Evolutionary conservation across 805 yeast species (phyloP), one percentile per base, ranked within the genome.

Genomic region (Scheffersomyces ergatensis): DNA sequence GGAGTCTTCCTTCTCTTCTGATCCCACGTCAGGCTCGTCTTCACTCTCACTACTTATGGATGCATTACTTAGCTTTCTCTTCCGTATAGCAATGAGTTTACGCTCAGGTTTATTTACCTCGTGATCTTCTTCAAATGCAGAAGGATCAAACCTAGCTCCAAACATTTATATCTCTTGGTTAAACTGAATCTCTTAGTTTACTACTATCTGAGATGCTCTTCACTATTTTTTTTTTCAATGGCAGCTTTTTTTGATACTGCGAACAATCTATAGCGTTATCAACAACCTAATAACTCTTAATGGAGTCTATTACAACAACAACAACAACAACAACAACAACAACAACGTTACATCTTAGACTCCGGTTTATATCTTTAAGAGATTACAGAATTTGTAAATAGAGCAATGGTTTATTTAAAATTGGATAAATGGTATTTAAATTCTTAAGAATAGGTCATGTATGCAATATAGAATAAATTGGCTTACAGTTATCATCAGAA

Each of bases 101-200:
- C 25, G 33, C 14, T 24, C 14, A 34, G 11, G 30, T 27, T 26
- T 24, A 14, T 12, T 8, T 15, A n/a, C 31, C 35, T 15, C 33
- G 17, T 15, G 23, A 13, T 20, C 42, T 16, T 17, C 44, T 53
- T 18, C 32, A 15, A 29, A 29, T 9, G 32, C n/a, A 7, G 32
- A 55, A 15, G 87, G 87, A 48, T 79, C 85, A 51, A 76, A 82
- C 56, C 88, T 67, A 13, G 76, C 74, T 7, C 85, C 85, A 65
- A 82, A 82, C 89, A 82, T 80, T 7, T 3, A 5, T 14, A n/a
- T n/a, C n/a, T 23, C 25, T 11, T 23, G 9, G 6, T 23, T 23
- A 11, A 23, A 23, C 25, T 23, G 9, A 23, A 23, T 23, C 11
- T 23, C 6, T 23, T 23, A 23, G 25, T 23, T 23, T 7, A 23